Evolutionary conservation across 176 grass and related monocot species (phyloP).

Genomic region (Neostapfia colusana): DNA sequence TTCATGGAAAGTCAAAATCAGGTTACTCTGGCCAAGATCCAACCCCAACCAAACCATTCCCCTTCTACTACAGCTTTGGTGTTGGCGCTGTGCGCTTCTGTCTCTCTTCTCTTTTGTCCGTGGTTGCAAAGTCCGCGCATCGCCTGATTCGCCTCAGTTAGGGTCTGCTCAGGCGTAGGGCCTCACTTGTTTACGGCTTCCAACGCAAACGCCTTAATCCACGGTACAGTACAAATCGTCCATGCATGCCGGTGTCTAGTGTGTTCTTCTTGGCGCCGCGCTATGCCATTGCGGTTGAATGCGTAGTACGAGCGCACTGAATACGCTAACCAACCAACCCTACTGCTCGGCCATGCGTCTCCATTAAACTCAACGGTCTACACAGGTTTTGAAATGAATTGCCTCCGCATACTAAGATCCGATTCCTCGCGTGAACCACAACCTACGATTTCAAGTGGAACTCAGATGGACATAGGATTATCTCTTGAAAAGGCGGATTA

Average conservation of each 20-base stretch:
- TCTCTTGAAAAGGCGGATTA: background rate
- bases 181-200: conserved; percentile 19
- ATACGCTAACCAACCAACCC: conserved; percentile 16
- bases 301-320: conserved; percentile 29
- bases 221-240: background rate
- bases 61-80: background rate
- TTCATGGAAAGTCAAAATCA: conserved; percentile 31
- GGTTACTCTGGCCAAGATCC: conserved; percentile 5
- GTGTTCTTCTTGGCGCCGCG: background rate
- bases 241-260: background rate
- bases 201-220: background rate
- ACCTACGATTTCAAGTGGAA: background rate
- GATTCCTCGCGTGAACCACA: background rate
- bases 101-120: conserved; percentile 21
- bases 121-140: conserved; percentile 14
- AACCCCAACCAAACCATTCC: background rate
- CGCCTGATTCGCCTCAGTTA: background rate
- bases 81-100: conserved; percentile 20
- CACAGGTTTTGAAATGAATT: conserved; percentile 24
- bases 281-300: background rate
- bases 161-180: background rate
- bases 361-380: conserved; percentile 17
- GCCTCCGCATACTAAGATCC: background rate
- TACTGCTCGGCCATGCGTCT: conserved; percentile 8
- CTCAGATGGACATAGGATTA: background rate